phyloP scores from a whole-genome alignment of 2,329 filamentous ascomycete species.

The Ophiostoma australiae region DNA sequence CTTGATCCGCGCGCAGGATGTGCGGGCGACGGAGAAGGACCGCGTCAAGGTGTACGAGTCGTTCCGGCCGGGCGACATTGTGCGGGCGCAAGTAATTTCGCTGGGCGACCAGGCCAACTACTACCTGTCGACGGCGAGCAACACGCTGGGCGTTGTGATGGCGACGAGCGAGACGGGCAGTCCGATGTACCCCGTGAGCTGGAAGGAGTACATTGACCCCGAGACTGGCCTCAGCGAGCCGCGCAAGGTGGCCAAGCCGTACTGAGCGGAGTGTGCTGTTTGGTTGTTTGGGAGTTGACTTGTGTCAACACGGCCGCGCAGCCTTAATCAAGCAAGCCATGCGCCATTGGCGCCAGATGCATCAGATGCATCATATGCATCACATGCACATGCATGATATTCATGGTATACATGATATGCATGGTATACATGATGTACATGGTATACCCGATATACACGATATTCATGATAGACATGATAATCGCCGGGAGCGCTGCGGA shows the following conservation, averaged over 20 bases:
- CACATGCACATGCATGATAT: too few species aligned
- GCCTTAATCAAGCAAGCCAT: not conserved
- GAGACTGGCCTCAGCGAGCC: constrained; percentile 70
- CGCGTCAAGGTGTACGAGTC: constrained; percentile 85
- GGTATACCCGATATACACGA: too few species aligned
- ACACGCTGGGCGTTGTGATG: constrained; percentile 91
- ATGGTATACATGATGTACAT: not conserved
- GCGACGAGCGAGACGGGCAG: constrained; percentile 83
- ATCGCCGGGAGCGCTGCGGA: not conserved
- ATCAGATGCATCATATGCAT: too few species aligned
- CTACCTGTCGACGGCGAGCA: constrained; percentile 86
- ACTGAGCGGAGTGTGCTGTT: constrained; percentile 46
- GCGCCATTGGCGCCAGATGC: too few species aligned
- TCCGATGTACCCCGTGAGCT: constrained; percentile 87
- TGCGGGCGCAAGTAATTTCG: constrained; percentile 81
- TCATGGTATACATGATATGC: too few species aligned
- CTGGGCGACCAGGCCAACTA: constrained; percentile 92
- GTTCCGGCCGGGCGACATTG: constrained; percentile 88
- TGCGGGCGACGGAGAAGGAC: constrained; percentile 92
- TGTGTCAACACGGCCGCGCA: not conserved
- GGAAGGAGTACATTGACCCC: constrained; percentile 89
- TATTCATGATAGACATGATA: not conserved
- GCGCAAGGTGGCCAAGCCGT: constrained; percentile 92
- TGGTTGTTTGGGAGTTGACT: not conserved
- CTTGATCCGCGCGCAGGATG: constrained; percentile 81